phyloP scores from a whole-genome alignment of 805 yeast species.

The Brettanomyces naardenensis region DNA sequence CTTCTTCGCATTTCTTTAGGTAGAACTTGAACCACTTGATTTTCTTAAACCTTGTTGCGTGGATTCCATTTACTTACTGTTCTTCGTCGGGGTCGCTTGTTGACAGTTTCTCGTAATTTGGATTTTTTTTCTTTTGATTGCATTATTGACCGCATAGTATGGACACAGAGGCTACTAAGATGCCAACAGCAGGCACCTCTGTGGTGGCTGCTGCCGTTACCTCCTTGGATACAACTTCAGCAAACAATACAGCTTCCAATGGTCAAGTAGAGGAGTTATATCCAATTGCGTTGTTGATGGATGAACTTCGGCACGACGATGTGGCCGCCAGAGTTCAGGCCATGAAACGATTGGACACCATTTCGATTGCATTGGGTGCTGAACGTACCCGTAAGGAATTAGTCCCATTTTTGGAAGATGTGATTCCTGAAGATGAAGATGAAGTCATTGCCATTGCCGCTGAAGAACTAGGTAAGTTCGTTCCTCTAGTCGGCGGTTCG shows the following conservation, averaged over 20 bases:
- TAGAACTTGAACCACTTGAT: no score
- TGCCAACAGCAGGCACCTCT: background rate
- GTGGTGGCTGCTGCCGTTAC: slow-evolving; percentile 1
- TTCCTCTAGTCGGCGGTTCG: slow-evolving; percentile 84
- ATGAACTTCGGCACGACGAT: slow-evolving; percentile 91
- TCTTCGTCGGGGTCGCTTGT: no score
- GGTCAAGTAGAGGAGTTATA: slow-evolving; percentile 52
- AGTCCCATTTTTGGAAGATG: slow-evolving; percentile 83
- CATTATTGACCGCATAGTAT: background rate
- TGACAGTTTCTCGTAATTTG: no score
- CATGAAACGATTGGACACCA: slow-evolving; percentile 88
- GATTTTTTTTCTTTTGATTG: background rate
- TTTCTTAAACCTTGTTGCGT: no score
- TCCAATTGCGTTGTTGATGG: slow-evolving; percentile 94
- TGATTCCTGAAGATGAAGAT: slow-evolving; percentile 95
- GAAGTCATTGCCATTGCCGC: slow-evolving; percentile 94
- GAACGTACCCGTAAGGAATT: slow-evolving; percentile 86
- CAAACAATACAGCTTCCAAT: background rate
- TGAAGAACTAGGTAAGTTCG: slow-evolving; percentile 78
- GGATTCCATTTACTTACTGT: no score
- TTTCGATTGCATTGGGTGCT: slow-evolving; percentile 90
- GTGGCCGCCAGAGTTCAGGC: slow-evolving; percentile 90
- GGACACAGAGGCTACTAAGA: slow-evolving; percentile 2
- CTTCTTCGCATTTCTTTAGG: no score
- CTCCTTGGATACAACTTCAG: background rate